Conservation (phyloP, 2,329 filamentous ascomycete genomes). For the Fusarium duplospermum region DNA sequence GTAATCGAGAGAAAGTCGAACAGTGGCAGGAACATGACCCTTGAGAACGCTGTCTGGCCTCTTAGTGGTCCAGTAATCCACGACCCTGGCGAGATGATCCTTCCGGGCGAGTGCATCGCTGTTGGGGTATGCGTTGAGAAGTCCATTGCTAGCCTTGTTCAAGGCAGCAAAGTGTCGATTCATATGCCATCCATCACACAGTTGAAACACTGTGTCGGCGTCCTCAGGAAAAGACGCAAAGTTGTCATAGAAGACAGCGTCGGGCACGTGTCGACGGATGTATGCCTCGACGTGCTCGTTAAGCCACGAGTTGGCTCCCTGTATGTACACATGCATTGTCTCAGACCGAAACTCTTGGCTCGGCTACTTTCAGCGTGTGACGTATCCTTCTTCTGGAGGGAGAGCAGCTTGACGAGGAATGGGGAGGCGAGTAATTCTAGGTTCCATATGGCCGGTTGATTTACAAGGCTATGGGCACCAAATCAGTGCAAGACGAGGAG, state of each 20-base stretch:
- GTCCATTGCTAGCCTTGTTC: constrained; percentile 43
- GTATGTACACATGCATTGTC: constrained; percentile 37
- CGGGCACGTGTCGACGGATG: constrained; percentile 45
- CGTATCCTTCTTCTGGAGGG: constrained; percentile 31
- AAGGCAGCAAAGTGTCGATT: constrained; percentile 49
- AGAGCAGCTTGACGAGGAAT: constrained; percentile 30
- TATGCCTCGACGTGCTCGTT: constrained; percentile 47
- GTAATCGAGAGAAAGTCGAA: constrained; percentile 52
- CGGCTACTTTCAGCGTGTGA: background rate
- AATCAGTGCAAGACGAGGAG: constrained; percentile 1
- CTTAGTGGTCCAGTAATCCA: constrained; percentile 53
- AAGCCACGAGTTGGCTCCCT: constrained; percentile 47
- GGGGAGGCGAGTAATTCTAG: background rate
- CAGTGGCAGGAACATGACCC: constrained; percentile 47
- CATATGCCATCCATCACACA: constrained; percentile 51
- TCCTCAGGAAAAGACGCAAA: constrained; percentile 44
- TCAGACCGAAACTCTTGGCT: background rate
- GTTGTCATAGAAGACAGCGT: constrained; percentile 45
- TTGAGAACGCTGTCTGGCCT: constrained; percentile 48
- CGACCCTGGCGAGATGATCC: constrained; percentile 49
- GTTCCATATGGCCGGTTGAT: constrained; percentile 16
- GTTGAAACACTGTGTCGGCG: constrained; percentile 44
- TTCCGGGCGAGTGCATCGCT: constrained; percentile 54
- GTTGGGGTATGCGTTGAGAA: constrained; percentile 54
- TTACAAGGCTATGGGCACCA: background rate